Conservation (phyloP, 164 flowering plant genomes). For the Echeveria elegans region DNA sequence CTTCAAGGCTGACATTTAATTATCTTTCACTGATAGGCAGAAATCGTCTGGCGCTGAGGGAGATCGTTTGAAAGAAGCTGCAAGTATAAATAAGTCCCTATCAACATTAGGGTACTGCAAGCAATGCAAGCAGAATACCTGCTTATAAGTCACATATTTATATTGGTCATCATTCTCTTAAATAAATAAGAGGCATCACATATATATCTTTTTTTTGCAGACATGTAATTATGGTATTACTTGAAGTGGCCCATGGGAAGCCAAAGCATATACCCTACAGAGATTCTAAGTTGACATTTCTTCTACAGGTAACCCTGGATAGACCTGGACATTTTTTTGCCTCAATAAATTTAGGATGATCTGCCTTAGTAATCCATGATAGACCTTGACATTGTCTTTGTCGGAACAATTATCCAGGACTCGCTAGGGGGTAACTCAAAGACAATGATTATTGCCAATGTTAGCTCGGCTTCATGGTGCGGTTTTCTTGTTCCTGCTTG, state of each 20-base stretch:
- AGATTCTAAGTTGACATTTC: constrained; percentile 95
- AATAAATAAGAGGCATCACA: constrained; percentile 21
- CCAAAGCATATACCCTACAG: constrained; percentile 94
- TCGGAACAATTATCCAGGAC: constrained; percentile 42
- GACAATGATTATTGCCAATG: constrained; percentile 85
- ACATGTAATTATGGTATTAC: constrained; percentile 89
- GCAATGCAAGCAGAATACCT: background rate
- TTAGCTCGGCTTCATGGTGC: constrained; percentile 80
- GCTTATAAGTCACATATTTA: background rate
- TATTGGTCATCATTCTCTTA: constrained; percentile 10
- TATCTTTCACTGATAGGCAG: constrained; percentile 42
- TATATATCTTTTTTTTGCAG: constrained; percentile 28
- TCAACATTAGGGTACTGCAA: constrained; percentile 83
- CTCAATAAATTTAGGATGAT: constrained; percentile 7
- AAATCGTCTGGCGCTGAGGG: constrained; percentile 99
- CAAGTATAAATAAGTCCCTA: constrained; percentile 96
- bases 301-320: constrained; percentile 70
- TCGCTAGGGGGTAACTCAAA: constrained; percentile 97
- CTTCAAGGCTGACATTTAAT: background rate
- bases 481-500: constrained; percentile 15
- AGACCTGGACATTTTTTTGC: constrained; percentile 9
- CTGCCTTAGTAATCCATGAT: constrained; percentile 1
- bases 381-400: constrained; percentile 8
- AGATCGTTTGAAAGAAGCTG: constrained; percentile 96
- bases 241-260: constrained; percentile 90